Evolutionary conservation across 163 green algal species (phyloP).

Genomic region (Scenedesmus sp.): DNA sequence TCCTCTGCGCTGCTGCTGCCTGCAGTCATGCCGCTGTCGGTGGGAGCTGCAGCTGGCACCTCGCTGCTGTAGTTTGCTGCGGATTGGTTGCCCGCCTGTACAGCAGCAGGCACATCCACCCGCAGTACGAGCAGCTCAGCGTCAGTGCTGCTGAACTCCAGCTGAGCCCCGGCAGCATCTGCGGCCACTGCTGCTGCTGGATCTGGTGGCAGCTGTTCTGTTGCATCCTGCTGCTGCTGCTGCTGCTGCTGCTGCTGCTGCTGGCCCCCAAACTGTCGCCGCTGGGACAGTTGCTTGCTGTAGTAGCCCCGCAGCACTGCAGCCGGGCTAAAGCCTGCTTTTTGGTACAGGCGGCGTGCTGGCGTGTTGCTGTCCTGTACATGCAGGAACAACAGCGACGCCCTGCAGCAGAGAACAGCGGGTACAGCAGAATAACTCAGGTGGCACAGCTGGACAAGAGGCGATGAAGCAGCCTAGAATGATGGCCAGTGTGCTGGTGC

Average conservation of each 20-base stretch:
- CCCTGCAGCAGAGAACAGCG: conserved; percentile 12
- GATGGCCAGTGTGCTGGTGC: neutral
- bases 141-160: conserved; percentile 22
- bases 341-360: conserved; percentile 22
- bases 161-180: neutral
- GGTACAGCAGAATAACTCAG: neutral
- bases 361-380: conserved; percentile 45
- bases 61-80: neutral
- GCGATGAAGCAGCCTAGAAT: neutral
- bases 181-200: neutral
- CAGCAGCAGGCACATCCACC: neutral
- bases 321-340: conserved; percentile 23
- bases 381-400: conserved; percentile 50
- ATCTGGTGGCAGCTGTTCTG: conserved; percentile 5
- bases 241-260: conserved; percentile 46
- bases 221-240: conserved; percentile 1
- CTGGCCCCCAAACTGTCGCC: conserved; percentile 24
- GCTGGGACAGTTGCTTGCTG: neutral
- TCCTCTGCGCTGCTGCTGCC: neutral
- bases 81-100: neutral
- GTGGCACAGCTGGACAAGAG: neutral
- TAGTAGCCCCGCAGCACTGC: conserved; percentile 46
- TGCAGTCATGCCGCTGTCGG: neutral
- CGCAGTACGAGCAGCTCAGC: conserved; percentile 43
- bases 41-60: neutral